Evolutionary conservation across 805 yeast species (phyloP).

Genomic region (Spencermartinsiella europaea): DNA sequence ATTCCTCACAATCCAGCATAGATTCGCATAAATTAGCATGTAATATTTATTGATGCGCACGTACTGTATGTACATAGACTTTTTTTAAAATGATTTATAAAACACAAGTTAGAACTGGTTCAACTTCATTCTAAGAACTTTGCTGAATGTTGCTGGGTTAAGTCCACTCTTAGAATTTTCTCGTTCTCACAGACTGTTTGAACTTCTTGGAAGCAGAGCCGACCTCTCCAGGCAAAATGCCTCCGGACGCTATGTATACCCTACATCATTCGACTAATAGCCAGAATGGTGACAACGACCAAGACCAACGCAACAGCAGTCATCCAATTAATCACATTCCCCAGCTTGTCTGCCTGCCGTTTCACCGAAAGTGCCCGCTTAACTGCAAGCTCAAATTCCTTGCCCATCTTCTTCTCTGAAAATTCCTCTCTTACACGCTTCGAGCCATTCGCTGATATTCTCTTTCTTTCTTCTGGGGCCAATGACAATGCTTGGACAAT

Average conservation of each 20-base stretch:
- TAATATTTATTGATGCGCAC: not conserved
- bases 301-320: not conserved
- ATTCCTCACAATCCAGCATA: too few species aligned
- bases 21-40: not conserved
- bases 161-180: too few species aligned
- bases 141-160: too few species aligned
- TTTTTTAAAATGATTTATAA: too few species aligned
- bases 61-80: not conserved
- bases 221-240: too few species aligned
- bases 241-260: too few species aligned
- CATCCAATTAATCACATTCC: not conserved
- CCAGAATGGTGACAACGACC: not conserved
- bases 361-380: conserved; percentile 2
- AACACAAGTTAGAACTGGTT: too few species aligned
- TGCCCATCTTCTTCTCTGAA: conserved; percentile 29
- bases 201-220: too few species aligned
- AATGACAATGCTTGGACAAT: conserved; percentile 25
- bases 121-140: too few species aligned
- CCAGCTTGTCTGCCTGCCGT: conserved; percentile 8
- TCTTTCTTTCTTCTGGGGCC: conserved; percentile 17
- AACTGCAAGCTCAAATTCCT: conserved; percentile 23
- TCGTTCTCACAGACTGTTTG: too few species aligned
- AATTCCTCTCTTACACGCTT: conserved; percentile 30
- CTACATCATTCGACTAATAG: not conserved
- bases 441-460: conserved; percentile 31